Percentiles rank a stretch among this genome's conserved stretches.
Evolutionary conservation across 2,329 filamentous ascomycete species (phyloP).

Genomic region (Aphanoascus verrucosus): DNA sequence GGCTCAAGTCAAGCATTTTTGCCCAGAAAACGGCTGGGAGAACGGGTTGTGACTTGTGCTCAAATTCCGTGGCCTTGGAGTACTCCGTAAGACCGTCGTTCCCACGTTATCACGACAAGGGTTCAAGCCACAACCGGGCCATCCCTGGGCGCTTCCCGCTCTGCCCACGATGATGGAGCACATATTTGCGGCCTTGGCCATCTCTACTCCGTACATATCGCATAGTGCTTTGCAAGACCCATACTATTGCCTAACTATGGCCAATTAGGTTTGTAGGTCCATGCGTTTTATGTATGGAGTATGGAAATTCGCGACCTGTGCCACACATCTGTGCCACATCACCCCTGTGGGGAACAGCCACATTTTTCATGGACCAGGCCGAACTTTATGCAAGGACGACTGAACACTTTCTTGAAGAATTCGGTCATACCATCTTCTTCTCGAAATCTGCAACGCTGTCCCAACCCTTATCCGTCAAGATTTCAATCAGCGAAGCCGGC

Average conservation of each 20-base stretch:
- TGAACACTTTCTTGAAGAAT: no score
- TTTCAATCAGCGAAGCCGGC: background rate
- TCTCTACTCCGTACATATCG: background rate
- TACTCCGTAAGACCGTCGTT: no score
- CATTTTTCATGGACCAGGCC: background rate
- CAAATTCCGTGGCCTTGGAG: no score
- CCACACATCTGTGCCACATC: slow-evolving; percentile 9
- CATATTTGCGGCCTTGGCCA: background rate
- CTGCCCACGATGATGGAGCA: background rate
- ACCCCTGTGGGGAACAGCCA: slow-evolving; percentile 7
- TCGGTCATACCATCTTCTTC: background rate
- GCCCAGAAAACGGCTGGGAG: slow-evolving; percentile 4
- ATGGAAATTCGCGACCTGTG: background rate
- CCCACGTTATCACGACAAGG: background rate
- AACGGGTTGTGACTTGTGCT: background rate
- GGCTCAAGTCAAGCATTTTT: slow-evolving; percentile 10
- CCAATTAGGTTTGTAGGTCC: background rate
- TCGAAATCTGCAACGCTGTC: background rate
- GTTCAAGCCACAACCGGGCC: slow-evolving; percentile 1
- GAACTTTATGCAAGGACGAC: background rate
- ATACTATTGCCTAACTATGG: background rate
- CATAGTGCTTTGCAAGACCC: background rate
- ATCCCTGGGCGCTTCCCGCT: background rate
- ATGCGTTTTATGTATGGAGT: background rate
- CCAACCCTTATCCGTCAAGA: background rate